These are phyloP conservation scores for Marchantia paleacea DNA, from an alignment of 225 moss, liverwort and hornwort genomes.

Conservation along the genomic window DNA sequence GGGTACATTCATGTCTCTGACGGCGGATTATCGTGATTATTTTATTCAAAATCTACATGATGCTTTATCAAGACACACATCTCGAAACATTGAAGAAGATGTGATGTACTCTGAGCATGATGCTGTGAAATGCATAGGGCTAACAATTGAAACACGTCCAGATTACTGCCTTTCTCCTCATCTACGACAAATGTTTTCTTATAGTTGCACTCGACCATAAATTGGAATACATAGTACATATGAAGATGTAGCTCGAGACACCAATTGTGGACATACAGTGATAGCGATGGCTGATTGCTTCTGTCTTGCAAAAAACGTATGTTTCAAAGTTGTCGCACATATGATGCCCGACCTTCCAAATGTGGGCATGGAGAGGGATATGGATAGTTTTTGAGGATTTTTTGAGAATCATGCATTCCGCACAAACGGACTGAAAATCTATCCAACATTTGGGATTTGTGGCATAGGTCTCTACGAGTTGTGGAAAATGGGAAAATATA, in stretches of 20 bases:
- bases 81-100: slow-evolving; percentile 78
- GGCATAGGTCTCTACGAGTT: slow-evolving; percentile 95
- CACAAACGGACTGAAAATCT: slow-evolving; percentile 87
- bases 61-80: slow-evolving; percentile 84
- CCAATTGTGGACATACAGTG: slow-evolving; percentile 94
- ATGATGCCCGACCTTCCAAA: slow-evolving; percentile 99
- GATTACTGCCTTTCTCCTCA: slow-evolving; percentile 95
- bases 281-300: slow-evolving; percentile 90
- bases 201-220: slow-evolving; percentile 92
- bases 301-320: slow-evolving; percentile 85
- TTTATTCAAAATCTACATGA: slow-evolving; percentile 97
- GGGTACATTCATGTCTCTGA: slow-evolving; percentile 95
- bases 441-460: slow-evolving; percentile 88
- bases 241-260: slow-evolving; percentile 94
- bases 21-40: slow-evolving; percentile 88
- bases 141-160: slow-evolving; percentile 98
- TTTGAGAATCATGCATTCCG: slow-evolving; percentile 90
- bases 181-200: slow-evolving; percentile 88
- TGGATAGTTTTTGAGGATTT: slow-evolving; percentile 94
- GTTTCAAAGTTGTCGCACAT: slow-evolving; percentile 95
- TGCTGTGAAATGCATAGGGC: slow-evolving; percentile 87
- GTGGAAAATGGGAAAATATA: slow-evolving; percentile 95
- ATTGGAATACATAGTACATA: slow-evolving; percentile 97
- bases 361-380: slow-evolving; percentile 89
- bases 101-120: slow-evolving; percentile 93